phyloP scores from a whole-genome alignment of 1,284 basidiomycete genomes.

The Cryptococcus depauperatus region DNA sequence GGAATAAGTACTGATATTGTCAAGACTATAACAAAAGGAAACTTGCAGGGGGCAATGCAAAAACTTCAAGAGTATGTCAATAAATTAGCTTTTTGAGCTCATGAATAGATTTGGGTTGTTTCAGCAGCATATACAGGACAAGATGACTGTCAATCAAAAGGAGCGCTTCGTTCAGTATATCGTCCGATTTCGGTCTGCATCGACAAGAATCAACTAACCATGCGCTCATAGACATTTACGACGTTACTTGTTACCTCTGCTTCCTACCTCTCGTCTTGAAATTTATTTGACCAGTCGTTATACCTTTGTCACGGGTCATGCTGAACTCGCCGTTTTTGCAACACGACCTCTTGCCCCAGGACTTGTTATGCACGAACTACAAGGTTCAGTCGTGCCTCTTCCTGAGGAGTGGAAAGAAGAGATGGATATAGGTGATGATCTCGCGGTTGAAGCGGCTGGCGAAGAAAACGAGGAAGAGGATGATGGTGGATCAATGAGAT shows the following conservation, averaged over 20 bases:
- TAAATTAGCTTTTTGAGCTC: conserved; percentile 1
- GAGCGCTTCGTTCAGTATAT: conserved; percentile 32
- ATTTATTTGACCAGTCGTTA: conserved; percentile 40
- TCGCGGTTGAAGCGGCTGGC: conserved; percentile 22
- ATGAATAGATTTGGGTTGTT: conserved; percentile 27
- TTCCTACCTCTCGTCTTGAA: conserved; percentile 37
- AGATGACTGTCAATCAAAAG: conserved; percentile 25
- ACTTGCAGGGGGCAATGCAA: conserved; percentile 21
- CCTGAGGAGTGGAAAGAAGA: conserved; percentile 37
- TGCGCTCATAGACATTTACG: conserved; percentile 29
- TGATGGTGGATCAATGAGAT: conserved; percentile 8
- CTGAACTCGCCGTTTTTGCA: conserved; percentile 41
- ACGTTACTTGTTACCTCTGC: conserved; percentile 34
- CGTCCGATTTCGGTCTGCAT: background rate
- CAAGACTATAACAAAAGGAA: conserved; percentile 22
- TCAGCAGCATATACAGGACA: conserved; percentile 27
- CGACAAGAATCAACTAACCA: background rate
- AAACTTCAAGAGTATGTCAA: conserved; percentile 22
- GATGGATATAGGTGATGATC: conserved; percentile 37
- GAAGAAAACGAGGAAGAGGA: conserved; percentile 18
- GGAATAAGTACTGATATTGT: background rate
- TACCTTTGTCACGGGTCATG: conserved; percentile 32
- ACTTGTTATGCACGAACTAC: conserved; percentile 30
- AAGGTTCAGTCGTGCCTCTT: conserved; percentile 36
- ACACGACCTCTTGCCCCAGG: conserved; percentile 28